Conservation (phyloP, 1,284 basidiomycete species). For the Sanghuangporus sanghuang region DNA sequence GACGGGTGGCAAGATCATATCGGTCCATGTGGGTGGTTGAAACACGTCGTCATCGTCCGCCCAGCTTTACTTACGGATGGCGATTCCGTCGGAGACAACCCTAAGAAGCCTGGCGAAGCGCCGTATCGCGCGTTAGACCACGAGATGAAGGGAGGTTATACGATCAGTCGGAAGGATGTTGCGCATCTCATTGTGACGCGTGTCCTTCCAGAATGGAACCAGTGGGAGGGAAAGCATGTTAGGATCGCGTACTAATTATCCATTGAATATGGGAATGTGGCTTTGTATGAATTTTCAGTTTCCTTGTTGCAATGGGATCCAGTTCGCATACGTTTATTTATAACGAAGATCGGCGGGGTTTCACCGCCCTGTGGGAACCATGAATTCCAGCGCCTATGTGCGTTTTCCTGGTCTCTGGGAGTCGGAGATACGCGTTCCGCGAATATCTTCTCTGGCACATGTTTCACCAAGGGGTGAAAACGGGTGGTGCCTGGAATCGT, state of each 20-base stretch:
- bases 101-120: slow-evolving; percentile 24
- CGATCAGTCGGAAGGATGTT: slow-evolving; percentile 57
- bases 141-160: slow-evolving; percentile 37
- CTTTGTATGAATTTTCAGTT: not conserved
- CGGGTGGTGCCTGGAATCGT: no score
- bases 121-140: slow-evolving; percentile 24
- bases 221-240: slow-evolving; percentile 31
- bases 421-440: no score
- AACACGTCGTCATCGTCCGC: slow-evolving; percentile 45
- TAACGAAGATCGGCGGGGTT: not conserved
- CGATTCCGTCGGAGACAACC: slow-evolving; percentile 42
- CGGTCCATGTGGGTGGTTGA: slow-evolving; percentile 33
- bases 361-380: no score
- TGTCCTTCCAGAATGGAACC: slow-evolving; percentile 42
- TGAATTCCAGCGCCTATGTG: no score
- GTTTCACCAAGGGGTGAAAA: no score
- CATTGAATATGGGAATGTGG: not conserved
- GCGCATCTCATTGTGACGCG: slow-evolving; percentile 59
- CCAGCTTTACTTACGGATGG: slow-evolving; percentile 56
- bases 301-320: not conserved
- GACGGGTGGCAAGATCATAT: slow-evolving; percentile 18
- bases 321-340: not conserved
- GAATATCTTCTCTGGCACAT: no score
- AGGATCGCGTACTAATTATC: slow-evolving; percentile 8
- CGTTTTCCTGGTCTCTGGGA: no score